A percentile compares a stretch with the other conserved stretches of the same genome.
phyloP scores from a whole-genome alignment of 805 yeast genomes.

The Zygoascus flipseniorum region DNA sequence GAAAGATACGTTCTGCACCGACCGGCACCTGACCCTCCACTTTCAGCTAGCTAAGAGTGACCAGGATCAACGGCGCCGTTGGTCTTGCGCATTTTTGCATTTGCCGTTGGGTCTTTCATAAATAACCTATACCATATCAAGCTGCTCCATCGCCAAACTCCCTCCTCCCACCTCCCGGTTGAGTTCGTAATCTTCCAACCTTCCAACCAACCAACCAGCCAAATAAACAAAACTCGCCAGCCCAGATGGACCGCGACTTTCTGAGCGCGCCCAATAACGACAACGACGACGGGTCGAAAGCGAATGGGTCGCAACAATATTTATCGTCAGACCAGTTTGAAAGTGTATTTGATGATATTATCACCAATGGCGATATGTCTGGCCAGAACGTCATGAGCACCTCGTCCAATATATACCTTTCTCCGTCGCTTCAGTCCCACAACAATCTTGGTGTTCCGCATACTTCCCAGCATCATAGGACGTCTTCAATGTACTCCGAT shows the following conservation, averaged over 20 bases:
- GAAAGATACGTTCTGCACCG: no score
- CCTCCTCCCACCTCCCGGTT: no score
- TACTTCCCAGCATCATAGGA: background rate
- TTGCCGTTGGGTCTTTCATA: no score
- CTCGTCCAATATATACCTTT: background rate
- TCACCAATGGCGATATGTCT: background rate
- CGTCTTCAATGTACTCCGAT: background rate
- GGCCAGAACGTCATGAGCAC: background rate
- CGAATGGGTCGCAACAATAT: background rate
- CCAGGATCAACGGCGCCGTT: no score
- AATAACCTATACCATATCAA: no score
- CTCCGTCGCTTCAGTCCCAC: background rate
- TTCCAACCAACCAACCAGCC: no score
- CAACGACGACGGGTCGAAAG: background rate
- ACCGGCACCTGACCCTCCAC: no score
- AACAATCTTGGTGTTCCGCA: background rate
- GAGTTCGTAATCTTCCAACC: no score
- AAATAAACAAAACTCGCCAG: background rate
- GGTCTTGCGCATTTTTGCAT: no score
- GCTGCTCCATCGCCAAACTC: no score
- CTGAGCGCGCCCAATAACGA: background rate
- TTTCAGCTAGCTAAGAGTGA: no score
- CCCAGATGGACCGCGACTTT: background rate
- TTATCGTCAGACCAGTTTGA: background rate
- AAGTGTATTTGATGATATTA: background rate